Evolutionary conservation across 2,329 filamentous ascomycete species (phyloP).

Genomic region (Pseudocercospora pini-densiflorae): DNA sequence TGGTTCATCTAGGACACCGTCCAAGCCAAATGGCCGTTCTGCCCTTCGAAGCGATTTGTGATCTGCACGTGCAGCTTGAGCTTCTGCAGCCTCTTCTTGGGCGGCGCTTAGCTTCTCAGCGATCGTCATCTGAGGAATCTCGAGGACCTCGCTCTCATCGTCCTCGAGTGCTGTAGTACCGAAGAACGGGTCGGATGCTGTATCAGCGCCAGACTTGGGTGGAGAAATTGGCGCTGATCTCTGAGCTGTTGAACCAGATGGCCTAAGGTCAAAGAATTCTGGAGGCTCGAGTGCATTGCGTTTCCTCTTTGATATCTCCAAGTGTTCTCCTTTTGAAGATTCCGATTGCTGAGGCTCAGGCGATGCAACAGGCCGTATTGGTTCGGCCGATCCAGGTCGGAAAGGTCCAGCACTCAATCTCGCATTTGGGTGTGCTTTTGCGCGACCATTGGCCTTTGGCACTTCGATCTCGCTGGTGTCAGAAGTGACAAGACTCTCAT

Average conservation of each 20-base stretch:
- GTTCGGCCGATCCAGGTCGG: slow-evolving; percentile 8
- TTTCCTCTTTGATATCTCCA: slow-evolving; percentile 35
- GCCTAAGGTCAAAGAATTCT: slow-evolving; percentile 42
- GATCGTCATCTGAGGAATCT: slow-evolving; percentile 43
- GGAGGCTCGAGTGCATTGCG: slow-evolving; percentile 40
- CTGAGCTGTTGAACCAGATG: slow-evolving; percentile 19
- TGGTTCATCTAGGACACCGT: slow-evolving; percentile 32
- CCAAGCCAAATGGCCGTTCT: slow-evolving; percentile 27
- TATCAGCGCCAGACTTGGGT: slow-evolving; percentile 6
- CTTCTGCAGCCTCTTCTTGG: slow-evolving; percentile 50
- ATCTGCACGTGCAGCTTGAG: slow-evolving; percentile 37
- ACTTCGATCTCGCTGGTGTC: slow-evolving; percentile 35
- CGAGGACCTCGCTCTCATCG: slow-evolving; percentile 39
- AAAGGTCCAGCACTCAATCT: background rate
- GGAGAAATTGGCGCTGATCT: slow-evolving; percentile 23
- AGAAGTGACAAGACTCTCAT: slow-evolving; percentile 35
- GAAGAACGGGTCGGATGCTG: slow-evolving; percentile 3
- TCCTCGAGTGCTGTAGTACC: slow-evolving; percentile 39
- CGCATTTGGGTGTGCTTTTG: background rate
- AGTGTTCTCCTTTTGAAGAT: slow-evolving; percentile 4
- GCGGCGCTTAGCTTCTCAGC: slow-evolving; percentile 53
- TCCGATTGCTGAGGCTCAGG: background rate
- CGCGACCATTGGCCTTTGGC: slow-evolving; percentile 12
- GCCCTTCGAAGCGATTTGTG: background rate
- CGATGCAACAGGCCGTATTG: slow-evolving; percentile 6